Percentiles rank a stretch among this genome's conserved stretches.
Evolutionary conservation across 2,329 filamentous ascomycete genomes (phyloP).

Genomic region (Aspergillus niger): DNA sequence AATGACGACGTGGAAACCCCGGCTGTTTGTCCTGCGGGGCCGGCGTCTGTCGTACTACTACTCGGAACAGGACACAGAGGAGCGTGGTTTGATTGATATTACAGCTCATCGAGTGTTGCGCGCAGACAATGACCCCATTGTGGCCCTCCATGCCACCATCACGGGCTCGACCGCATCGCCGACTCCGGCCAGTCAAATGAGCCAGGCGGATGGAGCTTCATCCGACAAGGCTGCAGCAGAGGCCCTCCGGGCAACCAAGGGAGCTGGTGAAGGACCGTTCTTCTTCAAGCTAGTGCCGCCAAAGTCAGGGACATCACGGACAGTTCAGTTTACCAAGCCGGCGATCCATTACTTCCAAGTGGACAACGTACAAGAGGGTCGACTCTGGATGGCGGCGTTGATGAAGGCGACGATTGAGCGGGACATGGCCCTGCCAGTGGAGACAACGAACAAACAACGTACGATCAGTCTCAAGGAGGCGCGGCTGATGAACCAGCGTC

Average conservation of each 20-base stretch:
- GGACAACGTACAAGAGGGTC: constrained; percentile 81
- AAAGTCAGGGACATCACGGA: constrained; percentile 79
- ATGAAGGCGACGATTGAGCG: constrained; percentile 99
- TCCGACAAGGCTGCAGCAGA: constrained; percentile 33
- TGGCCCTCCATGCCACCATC: constrained; percentile 85
- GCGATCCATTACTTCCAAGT: constrained; percentile 98
- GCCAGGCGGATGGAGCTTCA: constrained; percentile 40
- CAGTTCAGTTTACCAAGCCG: constrained; percentile 96
- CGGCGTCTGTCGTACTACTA: constrained; percentile 95
- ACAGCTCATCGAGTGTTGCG: constrained; percentile 96
- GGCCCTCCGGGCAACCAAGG: constrained; percentile 34
- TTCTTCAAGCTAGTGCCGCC: constrained; percentile 98
- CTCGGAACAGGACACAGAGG: constrained; percentile 84
- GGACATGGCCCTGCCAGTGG: constrained; percentile 74
- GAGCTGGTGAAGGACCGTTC: constrained; percentile 71
- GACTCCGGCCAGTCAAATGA: constrained; percentile 50
- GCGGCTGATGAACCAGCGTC: constrained; percentile 80
- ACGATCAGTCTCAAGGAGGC: constrained; percentile 92
- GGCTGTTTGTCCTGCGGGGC: constrained; percentile 92
- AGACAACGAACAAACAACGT: constrained; percentile 93
- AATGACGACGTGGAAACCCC: constrained; percentile 96
- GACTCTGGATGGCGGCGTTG: constrained; percentile 95
- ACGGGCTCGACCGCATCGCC: constrained; percentile 79
- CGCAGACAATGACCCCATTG: constrained; percentile 86
- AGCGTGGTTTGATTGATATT: constrained; percentile 96